A percentile compares a stretch with the other conserved stretches of the same genome.
Evolutionary conservation across 192 early-diverging fungal genomes (phyloP).

Genomic region (Oehlia diaphana): DNA sequence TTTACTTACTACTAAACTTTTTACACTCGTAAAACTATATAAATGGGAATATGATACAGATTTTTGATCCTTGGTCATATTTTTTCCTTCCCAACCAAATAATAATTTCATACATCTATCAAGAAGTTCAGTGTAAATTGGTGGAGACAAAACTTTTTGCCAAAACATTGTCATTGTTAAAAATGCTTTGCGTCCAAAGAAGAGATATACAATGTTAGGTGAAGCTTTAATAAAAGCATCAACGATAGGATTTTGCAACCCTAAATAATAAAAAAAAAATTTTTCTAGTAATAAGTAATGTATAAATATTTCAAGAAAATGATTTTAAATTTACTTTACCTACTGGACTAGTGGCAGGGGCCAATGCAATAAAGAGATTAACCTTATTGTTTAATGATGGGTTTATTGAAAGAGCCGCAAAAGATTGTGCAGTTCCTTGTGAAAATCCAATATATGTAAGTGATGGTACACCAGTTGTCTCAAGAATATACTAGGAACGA

Average conservation of each 20-base stretch:
- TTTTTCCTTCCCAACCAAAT: constrained; percentile 81
- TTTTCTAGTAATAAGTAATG: neutral
- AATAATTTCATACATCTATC: constrained; percentile 70
- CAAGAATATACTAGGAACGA: constrained; percentile 70
- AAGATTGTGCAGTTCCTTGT: constrained; percentile 90
- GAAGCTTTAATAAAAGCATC: constrained; percentile 83
- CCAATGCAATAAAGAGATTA: constrained; percentile 86
- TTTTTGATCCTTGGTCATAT: constrained; percentile 73
- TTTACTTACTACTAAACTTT: constrained; percentile 73
- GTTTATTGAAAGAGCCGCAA: constrained; percentile 83
- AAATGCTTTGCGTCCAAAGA: constrained; percentile 85
- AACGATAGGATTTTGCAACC: constrained; percentile 76
- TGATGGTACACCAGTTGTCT: constrained; percentile 72
- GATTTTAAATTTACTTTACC: constrained; percentile 32
- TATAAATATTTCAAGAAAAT: neutral
- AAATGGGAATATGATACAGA: constrained; percentile 80
- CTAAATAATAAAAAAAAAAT: constrained; percentile 31
- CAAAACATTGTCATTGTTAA: constrained; percentile 81
- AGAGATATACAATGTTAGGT: constrained; percentile 81
- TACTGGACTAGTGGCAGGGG: constrained; percentile 84
- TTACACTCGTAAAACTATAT: constrained; percentile 88
- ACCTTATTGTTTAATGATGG: constrained; percentile 78
- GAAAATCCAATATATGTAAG: constrained; percentile 97
- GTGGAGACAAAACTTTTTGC: constrained; percentile 75
- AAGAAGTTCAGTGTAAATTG: constrained; percentile 71